Evolutionary conservation across 2,329 filamentous ascomycete species (phyloP), one percentile per base, ranked within the genome.

Genomic region (Rutstroemia sp.): DNA sequence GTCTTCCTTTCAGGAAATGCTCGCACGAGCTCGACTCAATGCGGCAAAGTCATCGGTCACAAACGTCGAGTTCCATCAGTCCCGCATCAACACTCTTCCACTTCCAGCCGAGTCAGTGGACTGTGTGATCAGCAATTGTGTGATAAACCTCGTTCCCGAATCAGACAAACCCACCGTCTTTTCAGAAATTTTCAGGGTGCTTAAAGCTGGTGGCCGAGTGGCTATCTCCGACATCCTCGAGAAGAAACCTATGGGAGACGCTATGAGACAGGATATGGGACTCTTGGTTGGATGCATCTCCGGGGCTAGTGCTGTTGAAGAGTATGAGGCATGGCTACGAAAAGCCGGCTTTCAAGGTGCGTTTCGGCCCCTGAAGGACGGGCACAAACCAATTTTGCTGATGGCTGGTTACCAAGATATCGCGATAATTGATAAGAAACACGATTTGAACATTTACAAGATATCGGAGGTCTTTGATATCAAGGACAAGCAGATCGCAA

Each of bases 91-190:
- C 0, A 61, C 69, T 3, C 76, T 83, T 19, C 68, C 74, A 0
- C 68, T 84, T 0, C 64, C 70, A 1, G 61, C 68, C 9, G 63
- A 58, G 8, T 75, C 65, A 16, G 77, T 74, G 17, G 74, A 84
- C 67, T 78, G 78, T 62, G 76, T 86, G 56, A 82, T 85, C 60
- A 80, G 76, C 60, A 87, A 86, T 68, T 87, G 82, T 58, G 81
- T 83, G 25, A 70, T 85, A 58, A 84, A 84, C 60, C 76, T 84
- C 0, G 77, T 84, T 1, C 80, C 79, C 0, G 65, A 69, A 8
- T 56, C 59, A 0, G 78, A 84, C 9, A 84, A 83, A 64, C 73
- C 70, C 5, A 58, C 71, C 0, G 80, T 77, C 0, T 86, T 86
- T 59, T 62, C 68, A 0, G 82, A 86, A 65, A 83, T 85, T 63